Conservation (phyloP, 768 basidiomycete genomes). For the Leccinum truebloodii region DNA sequence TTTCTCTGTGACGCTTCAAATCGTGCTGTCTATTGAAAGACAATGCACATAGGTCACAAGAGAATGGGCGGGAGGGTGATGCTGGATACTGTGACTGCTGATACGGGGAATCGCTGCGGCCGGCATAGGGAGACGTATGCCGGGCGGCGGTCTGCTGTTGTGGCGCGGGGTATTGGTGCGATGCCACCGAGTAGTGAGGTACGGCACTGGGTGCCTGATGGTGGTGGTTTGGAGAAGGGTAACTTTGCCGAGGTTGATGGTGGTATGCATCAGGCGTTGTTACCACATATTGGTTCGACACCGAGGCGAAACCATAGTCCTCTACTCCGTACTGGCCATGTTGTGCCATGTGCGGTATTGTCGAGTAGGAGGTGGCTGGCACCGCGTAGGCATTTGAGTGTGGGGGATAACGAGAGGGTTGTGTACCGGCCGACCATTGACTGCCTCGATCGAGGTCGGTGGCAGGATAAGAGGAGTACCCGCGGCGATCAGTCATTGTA, state of each 20-base stretch:
- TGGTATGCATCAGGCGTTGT: slow-evolving; percentile 20
- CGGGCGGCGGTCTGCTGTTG: slow-evolving; percentile 21
- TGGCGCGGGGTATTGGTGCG: slow-evolving; percentile 30
- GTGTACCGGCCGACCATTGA: slow-evolving; percentile 27
- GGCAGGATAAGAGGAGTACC: slow-evolving; percentile 27
- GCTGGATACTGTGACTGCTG: slow-evolving; percentile 50
- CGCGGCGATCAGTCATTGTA: slow-evolving; percentile 34
- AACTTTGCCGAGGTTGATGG: slow-evolving; percentile 28
- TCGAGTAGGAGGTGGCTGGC: slow-evolving; percentile 20
- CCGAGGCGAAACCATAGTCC: slow-evolving; percentile 23
- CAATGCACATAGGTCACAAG: slow-evolving; percentile 72
- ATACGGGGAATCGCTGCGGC: slow-evolving; percentile 29
- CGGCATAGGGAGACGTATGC: slow-evolving; percentile 37
- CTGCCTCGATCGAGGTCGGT: slow-evolving; percentile 16
- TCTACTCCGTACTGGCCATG: slow-evolving; percentile 24
- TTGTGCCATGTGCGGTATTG: slow-evolving; percentile 23
- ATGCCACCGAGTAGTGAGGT: slow-evolving; percentile 32
- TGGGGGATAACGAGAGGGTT: slow-evolving; percentile 27
- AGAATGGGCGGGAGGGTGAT: slow-evolving; percentile 61
- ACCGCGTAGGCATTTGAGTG: slow-evolving; percentile 21
- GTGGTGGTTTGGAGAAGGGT: slow-evolving; percentile 28
- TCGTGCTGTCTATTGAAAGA: slow-evolving; percentile 89
- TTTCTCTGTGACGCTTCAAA: slow-evolving; percentile 80
- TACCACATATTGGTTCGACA: slow-evolving; percentile 24
- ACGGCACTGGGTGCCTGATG: slow-evolving; percentile 37